Conservation (phyloP, 306 rosid genomes). For the Vicia sativa region DNA sequence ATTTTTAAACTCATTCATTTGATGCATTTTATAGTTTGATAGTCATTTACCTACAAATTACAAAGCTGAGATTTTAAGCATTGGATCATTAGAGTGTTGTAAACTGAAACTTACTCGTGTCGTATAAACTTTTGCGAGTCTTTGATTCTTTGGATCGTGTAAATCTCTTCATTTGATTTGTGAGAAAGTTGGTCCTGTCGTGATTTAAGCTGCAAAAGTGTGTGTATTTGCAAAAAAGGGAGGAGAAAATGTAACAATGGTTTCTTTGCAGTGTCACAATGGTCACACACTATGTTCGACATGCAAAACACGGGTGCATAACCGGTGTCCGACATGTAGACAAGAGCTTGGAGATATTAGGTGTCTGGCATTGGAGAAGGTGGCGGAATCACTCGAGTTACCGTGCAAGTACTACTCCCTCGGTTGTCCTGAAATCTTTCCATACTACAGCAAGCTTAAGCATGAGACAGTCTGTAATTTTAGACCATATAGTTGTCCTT, state of each 20-base stretch:
- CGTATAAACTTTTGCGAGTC: not conserved
- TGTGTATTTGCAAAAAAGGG: not conserved
- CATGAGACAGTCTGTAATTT: conserved; percentile 92
- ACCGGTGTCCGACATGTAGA: conserved; percentile 98
- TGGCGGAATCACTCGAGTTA: conserved; percentile 97
- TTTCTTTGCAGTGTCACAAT: conserved; percentile 88
- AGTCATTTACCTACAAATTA: conserved; percentile 3
- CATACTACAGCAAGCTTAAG: conserved; percentile 96
- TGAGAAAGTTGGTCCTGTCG: conserved; percentile 22
- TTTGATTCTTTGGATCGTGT: conserved; percentile 8
- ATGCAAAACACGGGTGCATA: conserved; percentile 96
- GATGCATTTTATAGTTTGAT: not conserved
- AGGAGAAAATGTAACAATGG: conserved; percentile 32
- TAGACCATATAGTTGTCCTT: conserved; percentile 95
- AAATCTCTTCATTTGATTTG: conserved; percentile 12
- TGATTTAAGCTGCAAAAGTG: conserved; percentile 31
- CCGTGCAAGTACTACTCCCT: conserved; percentile 89
- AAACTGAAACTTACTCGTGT: conserved; percentile 10
- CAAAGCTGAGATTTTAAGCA: conserved; percentile 11
- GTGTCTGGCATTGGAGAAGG: conserved; percentile 97
- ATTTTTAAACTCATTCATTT: conserved; percentile 21
- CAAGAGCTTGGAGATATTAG: conserved; percentile 99
- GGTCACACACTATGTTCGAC: conserved; percentile 98
- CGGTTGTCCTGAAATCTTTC: conserved; percentile 97
- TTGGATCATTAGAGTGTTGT: not conserved